These are phyloP conservation scores for Phytopythium aichiense DNA, from an alignment of 352 stramenopile species.

Conservation along the genomic window DNA sequence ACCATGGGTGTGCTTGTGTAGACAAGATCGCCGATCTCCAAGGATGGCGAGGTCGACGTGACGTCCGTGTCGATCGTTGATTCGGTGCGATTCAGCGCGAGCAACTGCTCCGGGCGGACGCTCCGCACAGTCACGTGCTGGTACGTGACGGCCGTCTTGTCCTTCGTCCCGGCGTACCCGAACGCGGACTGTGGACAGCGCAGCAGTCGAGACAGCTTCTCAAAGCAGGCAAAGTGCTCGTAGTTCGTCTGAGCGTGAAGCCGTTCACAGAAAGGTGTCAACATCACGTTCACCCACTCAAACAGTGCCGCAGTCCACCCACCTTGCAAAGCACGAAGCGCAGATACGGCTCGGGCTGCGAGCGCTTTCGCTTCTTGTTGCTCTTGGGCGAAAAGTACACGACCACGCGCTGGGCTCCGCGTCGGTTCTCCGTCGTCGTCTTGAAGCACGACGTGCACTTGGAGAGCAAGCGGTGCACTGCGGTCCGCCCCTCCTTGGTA, in stretches of 20 bases:
- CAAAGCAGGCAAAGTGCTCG: constrained; percentile 71
- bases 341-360: constrained; percentile 32
- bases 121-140: constrained; percentile 60
- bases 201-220: constrained; percentile 41
- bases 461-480: constrained; percentile 60
- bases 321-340: constrained; percentile 74
- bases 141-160: constrained; percentile 67
- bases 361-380: constrained; percentile 71
- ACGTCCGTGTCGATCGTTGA: not conserved
- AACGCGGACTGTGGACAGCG: constrained; percentile 49
- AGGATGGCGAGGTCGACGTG: constrained; percentile 2
- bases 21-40: constrained; percentile 40
- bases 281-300: not conserved
- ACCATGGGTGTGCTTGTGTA: constrained; percentile 53
- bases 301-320: not conserved
- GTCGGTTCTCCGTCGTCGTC: constrained; percentile 53
- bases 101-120: constrained; percentile 34
- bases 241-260: constrained; percentile 38
- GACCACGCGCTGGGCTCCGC: constrained; percentile 40
- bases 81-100: constrained; percentile 28
- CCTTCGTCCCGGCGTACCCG: constrained; percentile 67
- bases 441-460: constrained; percentile 52
- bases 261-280: not conserved
- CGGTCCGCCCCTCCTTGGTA: constrained; percentile 55
- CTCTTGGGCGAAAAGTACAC: constrained; percentile 59